phyloP scores from a whole-genome alignment of 371 early-diverging fungal genomes.

The Vairimorpha necatrix region DNA sequence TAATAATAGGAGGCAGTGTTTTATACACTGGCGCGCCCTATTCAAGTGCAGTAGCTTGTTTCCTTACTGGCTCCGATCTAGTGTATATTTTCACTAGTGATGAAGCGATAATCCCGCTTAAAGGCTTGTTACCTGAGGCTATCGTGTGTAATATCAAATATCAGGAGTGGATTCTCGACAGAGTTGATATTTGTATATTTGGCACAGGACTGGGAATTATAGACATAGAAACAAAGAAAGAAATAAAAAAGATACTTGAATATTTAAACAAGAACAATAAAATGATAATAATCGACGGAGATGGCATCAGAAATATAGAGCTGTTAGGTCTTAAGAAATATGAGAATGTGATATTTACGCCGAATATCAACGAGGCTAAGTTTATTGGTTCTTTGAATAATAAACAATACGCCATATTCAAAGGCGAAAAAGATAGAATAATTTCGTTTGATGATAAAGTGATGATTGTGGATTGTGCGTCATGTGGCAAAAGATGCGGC shows the following conservation, averaged over 20 bases:
- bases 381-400: conserved; percentile 53
- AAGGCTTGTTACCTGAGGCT: conserved; percentile 65
- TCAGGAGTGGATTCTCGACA: conserved; percentile 46
- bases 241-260: conserved; percentile 41
- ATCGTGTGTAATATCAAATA: conserved; percentile 40
- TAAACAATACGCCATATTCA: conserved; percentile 74
- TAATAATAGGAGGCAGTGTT: conserved; percentile 58
- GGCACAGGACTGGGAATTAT: conserved; percentile 55
- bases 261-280: conserved; percentile 31
- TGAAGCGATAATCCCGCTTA: conserved; percentile 72
- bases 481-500: conserved; percentile 80
- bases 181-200: conserved; percentile 53
- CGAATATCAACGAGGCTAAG: conserved; percentile 55
- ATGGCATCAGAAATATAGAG: conserved; percentile 42
- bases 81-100: conserved; percentile 79
- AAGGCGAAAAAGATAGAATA: conserved; percentile 75
- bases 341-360: conserved; percentile 55
- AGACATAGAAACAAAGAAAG: background rate
- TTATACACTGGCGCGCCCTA: conserved; percentile 83
- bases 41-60: conserved; percentile 73
- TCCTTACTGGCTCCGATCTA: conserved; percentile 78
- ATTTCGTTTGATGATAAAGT: conserved; percentile 18
- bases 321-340: conserved; percentile 12
- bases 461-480: conserved; percentile 63
- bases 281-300: conserved; percentile 57